Conservation (phyloP, 2,329 filamentous ascomycete genomes). For the Alternaria arborescens region DNA sequence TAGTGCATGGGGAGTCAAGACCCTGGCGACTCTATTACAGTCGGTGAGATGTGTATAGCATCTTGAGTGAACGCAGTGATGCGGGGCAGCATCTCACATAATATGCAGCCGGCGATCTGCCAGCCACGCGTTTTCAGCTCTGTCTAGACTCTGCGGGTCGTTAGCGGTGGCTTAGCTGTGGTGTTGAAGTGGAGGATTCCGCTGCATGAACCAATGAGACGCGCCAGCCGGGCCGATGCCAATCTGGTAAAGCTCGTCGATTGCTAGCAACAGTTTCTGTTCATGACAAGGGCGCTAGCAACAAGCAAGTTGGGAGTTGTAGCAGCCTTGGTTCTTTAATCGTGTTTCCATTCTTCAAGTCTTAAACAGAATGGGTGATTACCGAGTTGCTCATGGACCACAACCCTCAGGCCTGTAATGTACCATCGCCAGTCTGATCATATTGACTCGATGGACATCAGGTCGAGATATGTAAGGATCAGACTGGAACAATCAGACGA, state of each 20-base stretch:
- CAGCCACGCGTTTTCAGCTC: conserved; percentile 14
- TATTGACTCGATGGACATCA: no score
- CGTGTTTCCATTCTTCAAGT: not conserved
- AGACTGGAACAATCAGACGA: not conserved
- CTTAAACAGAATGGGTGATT: not conserved
- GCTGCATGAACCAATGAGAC: conserved; percentile 20
- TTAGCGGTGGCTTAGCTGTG: conserved; percentile 23
- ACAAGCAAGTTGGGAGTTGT: not conserved
- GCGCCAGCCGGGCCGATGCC: conserved; percentile 12
- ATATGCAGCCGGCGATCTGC: not conserved
- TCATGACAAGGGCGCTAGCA: not conserved
- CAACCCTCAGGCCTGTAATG: no score
- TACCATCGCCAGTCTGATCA: no score
- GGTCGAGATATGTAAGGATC: no score
- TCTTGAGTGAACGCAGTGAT: not conserved
- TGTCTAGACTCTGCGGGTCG: conserved; percentile 9
- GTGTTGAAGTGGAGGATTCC: conserved; percentile 21
- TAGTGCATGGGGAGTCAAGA: not conserved
- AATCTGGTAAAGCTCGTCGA: not conserved
- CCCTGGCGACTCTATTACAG: not conserved
- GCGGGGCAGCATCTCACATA: conserved; percentile 8
- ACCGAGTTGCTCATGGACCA: not conserved
- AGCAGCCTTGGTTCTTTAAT: not conserved
- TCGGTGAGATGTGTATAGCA: not conserved
- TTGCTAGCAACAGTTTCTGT: not conserved